Evolutionary conservation across 2,329 filamentous ascomycete genomes (phyloP), one percentile per base, ranked within the genome.

Genomic region (Sordariomycetes sp.): DNA sequence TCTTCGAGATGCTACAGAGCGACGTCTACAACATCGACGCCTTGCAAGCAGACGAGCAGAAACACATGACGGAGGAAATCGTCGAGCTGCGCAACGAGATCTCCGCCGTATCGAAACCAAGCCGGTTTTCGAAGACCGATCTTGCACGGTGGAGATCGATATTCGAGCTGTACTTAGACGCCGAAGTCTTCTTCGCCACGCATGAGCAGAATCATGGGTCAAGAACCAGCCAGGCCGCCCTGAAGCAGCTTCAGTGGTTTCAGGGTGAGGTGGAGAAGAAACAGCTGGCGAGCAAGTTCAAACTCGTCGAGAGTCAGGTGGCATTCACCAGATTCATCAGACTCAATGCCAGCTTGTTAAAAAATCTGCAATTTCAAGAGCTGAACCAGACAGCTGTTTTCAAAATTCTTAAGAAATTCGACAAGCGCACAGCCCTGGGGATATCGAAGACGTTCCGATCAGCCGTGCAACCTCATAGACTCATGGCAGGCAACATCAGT

Each of bases 361-460:
- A 79, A 40, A 82, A 82, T 33, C 67, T 94, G 42, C 79, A 80
- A 39, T 94, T 93, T 46, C 84, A 88, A 48, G 86, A 92, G 50
- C 78, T 93, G 43, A 93, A 94, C 48, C 74, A 75, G 43, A 72
- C 72, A 20, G 86, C 86, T 1, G 75, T 92, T 47, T 65, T 64
- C 21, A 94, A 94, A 55, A 94, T 94, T 33, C 59, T 94, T 34
- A 94, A 94, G 55, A 94, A 90, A 59, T 94, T 94, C 51, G 84
- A 92, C 58, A 94, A 94, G 57, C 75, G 78, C 38, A 94, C 86
- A 2, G 76, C 81, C 1, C 64, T 93, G 15, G 77, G 80, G 18
- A 77, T 81, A 2, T 76, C 76, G 25, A 63, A 71, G 23, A 68
- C 66, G 0, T 82, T 86, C 43, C 75, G 78, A 0, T 61, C 65